A percentile compares a stretch with the other conserved stretches of the same genome.
phyloP scores from a whole-genome alignment of 352 stramenopile genomes.

The Globisporangium lucens region DNA sequence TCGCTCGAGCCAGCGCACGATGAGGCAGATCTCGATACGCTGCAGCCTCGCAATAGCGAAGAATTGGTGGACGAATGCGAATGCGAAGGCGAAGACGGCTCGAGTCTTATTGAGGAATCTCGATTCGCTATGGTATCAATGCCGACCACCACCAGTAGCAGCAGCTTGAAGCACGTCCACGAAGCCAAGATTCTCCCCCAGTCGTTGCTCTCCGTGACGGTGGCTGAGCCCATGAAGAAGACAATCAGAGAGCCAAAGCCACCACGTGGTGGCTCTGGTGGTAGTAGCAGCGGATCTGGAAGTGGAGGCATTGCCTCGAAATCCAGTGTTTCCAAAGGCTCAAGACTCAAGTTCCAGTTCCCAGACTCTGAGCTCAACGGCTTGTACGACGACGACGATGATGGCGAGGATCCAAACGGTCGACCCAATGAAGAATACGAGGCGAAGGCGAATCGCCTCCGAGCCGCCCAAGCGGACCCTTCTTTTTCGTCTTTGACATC shows the following conservation, averaged over 20 bases:
- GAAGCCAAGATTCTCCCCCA: background rate
- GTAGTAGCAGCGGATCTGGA: slow-evolving; percentile 10
- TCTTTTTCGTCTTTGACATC: slow-evolving; percentile 1
- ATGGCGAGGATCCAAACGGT: background rate
- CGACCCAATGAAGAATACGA: background rate
- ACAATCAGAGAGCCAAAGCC: slow-evolving; percentile 44
- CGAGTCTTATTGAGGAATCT: background rate
- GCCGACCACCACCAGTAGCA: background rate
- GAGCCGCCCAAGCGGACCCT: too few species aligned
- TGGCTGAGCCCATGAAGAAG: slow-evolving; percentile 30
- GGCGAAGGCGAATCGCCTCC: background rate
- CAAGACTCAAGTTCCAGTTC: slow-evolving; percentile 62
- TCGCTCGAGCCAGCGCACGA: background rate
- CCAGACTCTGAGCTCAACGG: slow-evolving; percentile 39
- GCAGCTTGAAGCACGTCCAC: background rate
- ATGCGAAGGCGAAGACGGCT: background rate
- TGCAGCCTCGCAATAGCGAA: background rate
- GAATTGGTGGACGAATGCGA: background rate
- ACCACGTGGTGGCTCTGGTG: slow-evolving; percentile 24
- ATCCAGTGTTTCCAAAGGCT: slow-evolving; percentile 11
- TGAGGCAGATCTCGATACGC: background rate
- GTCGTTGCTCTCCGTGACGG: slow-evolving; percentile 23
- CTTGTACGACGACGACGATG: slow-evolving; percentile 17
- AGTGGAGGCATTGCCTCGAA: background rate
- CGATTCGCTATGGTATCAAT: background rate